Percentiles rank a stretch among this genome's conserved stretches.
Conservation (phyloP, 306 rosid genomes). For the Calophaca sinica region DNA sequence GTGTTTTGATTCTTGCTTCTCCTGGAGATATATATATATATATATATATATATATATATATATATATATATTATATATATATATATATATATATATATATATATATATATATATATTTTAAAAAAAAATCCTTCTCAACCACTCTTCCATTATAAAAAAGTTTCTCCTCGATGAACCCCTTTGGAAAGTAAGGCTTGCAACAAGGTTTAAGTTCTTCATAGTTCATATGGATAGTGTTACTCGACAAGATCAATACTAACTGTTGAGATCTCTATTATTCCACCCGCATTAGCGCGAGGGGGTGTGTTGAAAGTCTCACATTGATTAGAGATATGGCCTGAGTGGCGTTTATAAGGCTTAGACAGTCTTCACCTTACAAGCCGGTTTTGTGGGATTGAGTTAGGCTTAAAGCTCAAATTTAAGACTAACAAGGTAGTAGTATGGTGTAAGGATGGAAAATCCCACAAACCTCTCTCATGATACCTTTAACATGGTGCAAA, state of each 20-base stretch:
- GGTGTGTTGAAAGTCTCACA: no score
- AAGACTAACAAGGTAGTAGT: background rate
- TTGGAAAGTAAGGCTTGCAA: constrained; percentile 3
- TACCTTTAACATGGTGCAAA: background rate
- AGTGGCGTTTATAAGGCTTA: no score
- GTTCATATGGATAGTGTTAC: background rate
- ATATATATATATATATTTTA: no score
- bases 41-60: no score
- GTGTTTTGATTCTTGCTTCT: constrained; percentile 19
- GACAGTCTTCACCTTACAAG: no score
- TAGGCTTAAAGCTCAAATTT: no score
- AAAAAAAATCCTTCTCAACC: constrained; percentile 21
- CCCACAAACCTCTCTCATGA: constrained; percentile 13
- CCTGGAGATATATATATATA: background rate
- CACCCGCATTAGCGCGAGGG: no score
- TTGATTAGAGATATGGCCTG: no score
- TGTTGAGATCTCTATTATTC: no score
- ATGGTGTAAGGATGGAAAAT: background rate
- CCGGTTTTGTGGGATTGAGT: no score
- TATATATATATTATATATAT: no score
- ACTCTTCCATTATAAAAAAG: constrained; percentile 5
- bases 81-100: no score
- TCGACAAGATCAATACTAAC: constrained; percentile 20
- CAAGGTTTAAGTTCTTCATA: background rate
- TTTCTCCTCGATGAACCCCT: background rate